phyloP scores from a whole-genome alignment of 1,284 basidiomycete genomes.

The Porogramme epimiltina region DNA sequence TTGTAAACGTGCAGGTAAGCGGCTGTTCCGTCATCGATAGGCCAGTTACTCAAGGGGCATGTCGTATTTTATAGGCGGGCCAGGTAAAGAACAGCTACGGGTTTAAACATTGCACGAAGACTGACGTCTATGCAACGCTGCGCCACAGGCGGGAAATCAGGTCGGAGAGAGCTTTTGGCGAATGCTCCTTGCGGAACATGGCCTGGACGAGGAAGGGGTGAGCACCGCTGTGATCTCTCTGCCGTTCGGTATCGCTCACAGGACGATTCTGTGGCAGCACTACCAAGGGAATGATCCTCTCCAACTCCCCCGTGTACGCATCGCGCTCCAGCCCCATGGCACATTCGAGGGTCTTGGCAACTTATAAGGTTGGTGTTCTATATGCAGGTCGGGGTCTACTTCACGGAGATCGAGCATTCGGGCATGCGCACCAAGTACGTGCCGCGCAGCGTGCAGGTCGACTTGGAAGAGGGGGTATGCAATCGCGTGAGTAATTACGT shows the following conservation, averaged over 20 bases:
- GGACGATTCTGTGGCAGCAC: constrained; percentile 32
- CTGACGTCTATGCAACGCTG: constrained; percentile 1
- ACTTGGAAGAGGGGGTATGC: constrained; percentile 90
- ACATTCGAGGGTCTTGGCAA: not conserved
- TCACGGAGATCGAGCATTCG: constrained; percentile 56
- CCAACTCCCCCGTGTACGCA: constrained; percentile 39
- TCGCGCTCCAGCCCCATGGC: not conserved
- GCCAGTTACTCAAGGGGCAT: no score
- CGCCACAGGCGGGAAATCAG: constrained; percentile 67
- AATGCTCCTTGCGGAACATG: constrained; percentile 80
- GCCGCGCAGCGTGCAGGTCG: constrained; percentile 91
- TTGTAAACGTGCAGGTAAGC: constrained; percentile 22
- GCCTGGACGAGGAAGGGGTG: constrained; percentile 71
- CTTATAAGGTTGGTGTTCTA: not conserved
- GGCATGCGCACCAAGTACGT: constrained; percentile 70
- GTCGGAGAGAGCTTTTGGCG: constrained; percentile 80
- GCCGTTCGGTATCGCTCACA: not conserved
- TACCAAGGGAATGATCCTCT: constrained; percentile 51
- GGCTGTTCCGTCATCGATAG: not conserved
- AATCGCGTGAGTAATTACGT: constrained; percentile 54
- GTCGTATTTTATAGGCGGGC: constrained; percentile 8
- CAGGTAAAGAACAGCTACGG: no score
- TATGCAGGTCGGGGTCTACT: constrained; percentile 72
- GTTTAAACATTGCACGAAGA: no score
- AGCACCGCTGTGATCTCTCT: constrained; percentile 26